These are phyloP conservation scores for Solanum infundibuliforme DNA, from an alignment of 257 asterid genomes.

Conservation along the genomic window DNA sequence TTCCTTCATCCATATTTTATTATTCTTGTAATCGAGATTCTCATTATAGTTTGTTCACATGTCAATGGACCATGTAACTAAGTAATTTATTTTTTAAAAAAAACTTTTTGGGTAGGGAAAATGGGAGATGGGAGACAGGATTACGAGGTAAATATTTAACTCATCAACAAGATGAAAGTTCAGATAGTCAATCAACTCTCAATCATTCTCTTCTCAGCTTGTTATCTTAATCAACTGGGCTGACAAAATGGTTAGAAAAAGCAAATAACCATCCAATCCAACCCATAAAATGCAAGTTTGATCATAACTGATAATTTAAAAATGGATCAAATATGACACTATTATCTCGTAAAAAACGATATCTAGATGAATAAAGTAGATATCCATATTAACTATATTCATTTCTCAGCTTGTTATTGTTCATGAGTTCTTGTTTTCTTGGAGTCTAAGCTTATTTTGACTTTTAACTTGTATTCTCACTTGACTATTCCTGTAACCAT, in stretches of 20 bases:
- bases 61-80: neutral
- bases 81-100: neutral
- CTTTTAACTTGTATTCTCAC: too few species aligned
- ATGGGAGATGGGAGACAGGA: neutral
- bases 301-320: neutral
- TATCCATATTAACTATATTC: neutral
- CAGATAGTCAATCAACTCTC: neutral
- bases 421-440: neutral
- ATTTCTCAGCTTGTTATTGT: neutral
- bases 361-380: neutral
- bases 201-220: neutral
- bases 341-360: neutral
- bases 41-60: neutral
- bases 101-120: neutral
- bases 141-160: neutral
- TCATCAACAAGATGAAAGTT: neutral
- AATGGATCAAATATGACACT: neutral
- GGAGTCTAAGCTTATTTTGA: too few species aligned
- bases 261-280: neutral
- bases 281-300: neutral
- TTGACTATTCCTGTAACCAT: neutral
- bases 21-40: neutral
- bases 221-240: neutral
- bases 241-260: neutral
- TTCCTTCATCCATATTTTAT: neutral